Evolutionary conservation across 139 green algal species (phyloP), one percentile per base, ranked within the genome.

Genomic region (Haematococcus lacustris): DNA sequence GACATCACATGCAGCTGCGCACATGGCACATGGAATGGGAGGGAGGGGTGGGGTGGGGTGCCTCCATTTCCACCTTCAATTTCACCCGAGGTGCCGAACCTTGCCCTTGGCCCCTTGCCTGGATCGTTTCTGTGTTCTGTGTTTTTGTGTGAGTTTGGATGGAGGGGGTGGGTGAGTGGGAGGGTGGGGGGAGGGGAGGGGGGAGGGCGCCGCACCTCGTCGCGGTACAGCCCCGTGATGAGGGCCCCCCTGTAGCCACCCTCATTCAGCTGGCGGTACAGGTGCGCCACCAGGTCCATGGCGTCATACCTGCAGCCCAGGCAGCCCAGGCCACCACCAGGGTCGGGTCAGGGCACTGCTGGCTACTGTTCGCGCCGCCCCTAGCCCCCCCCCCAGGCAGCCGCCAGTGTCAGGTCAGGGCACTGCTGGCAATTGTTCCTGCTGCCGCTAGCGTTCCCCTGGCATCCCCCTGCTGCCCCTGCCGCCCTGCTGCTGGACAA

Each of bases 211-310:
- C 62, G 33, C 47, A 93, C 88, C 70, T 95, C 90, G 74, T 95
- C 90, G 5, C 92, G 69, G 78, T 88, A 94, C 41, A 96, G 73
- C 57, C 68, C 85, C 59, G 90, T 75, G 28, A 95, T 77, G 34
- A 76, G 72, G 28, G 73, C 74, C 0, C 88, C 88, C 1, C 33
- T 70, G 80, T 93, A 93, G 63, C 79, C 77, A 6, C 74, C 37
- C 1, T 37, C 35, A 7, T 60, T 30, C 38, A 92, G 61, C 60
- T 81, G 71, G 32, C 80, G 75, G 72, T 85, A 91, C 69, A 93
- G 66, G 71, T 88, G 78, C 3, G 76, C 71, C 62, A 93, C 82
- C 53, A 93, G 53, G 71, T 93, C 88, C 43, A 82, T 68, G 32
- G 71, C 69, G 75, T 91, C 85, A 43, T 83, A 91, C 63, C 71